phyloP scores from a whole-genome alignment of 257 asterid species.

The Thymus quinquecostatus region DNA sequence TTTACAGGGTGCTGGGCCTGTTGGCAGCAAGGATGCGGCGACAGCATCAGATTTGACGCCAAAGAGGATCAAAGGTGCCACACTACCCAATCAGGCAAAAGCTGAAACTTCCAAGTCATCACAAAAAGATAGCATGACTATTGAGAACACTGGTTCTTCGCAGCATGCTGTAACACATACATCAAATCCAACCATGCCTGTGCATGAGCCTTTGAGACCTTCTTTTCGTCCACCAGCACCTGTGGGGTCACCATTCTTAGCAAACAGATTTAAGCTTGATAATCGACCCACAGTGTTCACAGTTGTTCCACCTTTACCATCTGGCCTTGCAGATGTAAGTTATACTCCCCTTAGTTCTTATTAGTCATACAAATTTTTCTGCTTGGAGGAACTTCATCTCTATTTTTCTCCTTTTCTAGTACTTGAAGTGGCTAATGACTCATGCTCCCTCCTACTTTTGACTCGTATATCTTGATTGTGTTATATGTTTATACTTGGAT shows the following conservation, averaged over 20 bases:
- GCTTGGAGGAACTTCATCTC: conserved; percentile 5
- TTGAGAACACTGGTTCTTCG: conserved; percentile 40
- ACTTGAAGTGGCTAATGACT: conserved; percentile 1
- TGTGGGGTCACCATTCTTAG: conserved; percentile 54
- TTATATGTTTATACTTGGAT: too few species aligned
- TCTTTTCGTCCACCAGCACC: conserved; percentile 63
- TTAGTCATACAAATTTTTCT: neutral
- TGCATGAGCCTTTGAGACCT: conserved; percentile 51
- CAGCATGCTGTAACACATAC: conserved; percentile 42
- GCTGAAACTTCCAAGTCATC: conserved; percentile 54
- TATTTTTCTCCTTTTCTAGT: neutral
- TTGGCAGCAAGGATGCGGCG: conserved; percentile 61
- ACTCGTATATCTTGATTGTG: conserved; percentile 10
- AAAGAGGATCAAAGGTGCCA: conserved; percentile 51
- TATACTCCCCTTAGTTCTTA: conserved; percentile 22
- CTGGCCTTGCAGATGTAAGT: conserved; percentile 75
- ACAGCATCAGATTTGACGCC: conserved; percentile 46
- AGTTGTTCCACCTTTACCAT: conserved; percentile 76
- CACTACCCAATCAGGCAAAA: conserved; percentile 44
- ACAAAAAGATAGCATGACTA: conserved; percentile 37
- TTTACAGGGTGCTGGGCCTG: conserved; percentile 76
- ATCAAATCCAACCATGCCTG: conserved; percentile 36
- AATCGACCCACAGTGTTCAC: conserved; percentile 91
- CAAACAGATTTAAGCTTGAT: conserved; percentile 87
- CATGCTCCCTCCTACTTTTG: conserved; percentile 34